phyloP scores from a whole-genome alignment of 352 stramenopile species.

The Globisporangium acanthophoron region DNA sequence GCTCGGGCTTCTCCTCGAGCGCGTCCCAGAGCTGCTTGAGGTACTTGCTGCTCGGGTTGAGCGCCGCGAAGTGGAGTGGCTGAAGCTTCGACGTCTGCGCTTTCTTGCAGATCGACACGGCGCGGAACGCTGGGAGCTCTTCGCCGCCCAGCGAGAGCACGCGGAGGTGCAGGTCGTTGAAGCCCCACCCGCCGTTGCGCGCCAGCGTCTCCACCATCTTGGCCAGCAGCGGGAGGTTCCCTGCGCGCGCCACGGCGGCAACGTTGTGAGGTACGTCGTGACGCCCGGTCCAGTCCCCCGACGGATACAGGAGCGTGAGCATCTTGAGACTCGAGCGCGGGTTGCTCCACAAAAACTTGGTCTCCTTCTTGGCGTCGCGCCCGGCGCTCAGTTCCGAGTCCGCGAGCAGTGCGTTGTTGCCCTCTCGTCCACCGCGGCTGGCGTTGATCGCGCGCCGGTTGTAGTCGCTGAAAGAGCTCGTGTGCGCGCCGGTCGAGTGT shows the following conservation, averaged over 20 bases:
- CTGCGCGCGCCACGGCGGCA: constrained; percentile 15
- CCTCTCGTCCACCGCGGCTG: constrained; percentile 69
- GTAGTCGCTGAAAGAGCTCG: constrained; percentile 75
- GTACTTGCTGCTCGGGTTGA: constrained; percentile 68
- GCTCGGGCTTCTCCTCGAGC: constrained; percentile 23
- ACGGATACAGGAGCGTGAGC: constrained; percentile 64
- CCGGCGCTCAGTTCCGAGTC: constrained; percentile 15
- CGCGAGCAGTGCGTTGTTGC: constrained; percentile 63
- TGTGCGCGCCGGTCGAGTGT: constrained; percentile 70
- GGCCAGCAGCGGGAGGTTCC: constrained; percentile 32
- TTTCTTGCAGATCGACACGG: constrained; percentile 63
- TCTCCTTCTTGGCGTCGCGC: constrained; percentile 1
- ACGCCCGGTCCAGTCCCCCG: constrained; percentile 40
- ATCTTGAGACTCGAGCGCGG: constrained; percentile 46
- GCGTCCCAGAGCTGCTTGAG: constrained; percentile 57
- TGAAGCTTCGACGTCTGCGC: constrained; percentile 50
- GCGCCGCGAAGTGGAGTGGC: constrained; percentile 62
- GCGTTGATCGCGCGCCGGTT: constrained; percentile 80
- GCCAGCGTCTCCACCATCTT: constrained; percentile 38
- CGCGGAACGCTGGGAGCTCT: constrained; percentile 41
- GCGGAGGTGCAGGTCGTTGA: constrained; percentile 54
- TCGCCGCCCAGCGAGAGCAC: constrained; percentile 38
- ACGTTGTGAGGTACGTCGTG: constrained; percentile 15
- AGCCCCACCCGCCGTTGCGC: constrained; percentile 46
- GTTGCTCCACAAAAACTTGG: constrained; percentile 34